These are phyloP conservation scores for Pelargonium citronellum DNA, from an alignment of 441 rosid genomes.

Conservation along the genomic window DNA sequence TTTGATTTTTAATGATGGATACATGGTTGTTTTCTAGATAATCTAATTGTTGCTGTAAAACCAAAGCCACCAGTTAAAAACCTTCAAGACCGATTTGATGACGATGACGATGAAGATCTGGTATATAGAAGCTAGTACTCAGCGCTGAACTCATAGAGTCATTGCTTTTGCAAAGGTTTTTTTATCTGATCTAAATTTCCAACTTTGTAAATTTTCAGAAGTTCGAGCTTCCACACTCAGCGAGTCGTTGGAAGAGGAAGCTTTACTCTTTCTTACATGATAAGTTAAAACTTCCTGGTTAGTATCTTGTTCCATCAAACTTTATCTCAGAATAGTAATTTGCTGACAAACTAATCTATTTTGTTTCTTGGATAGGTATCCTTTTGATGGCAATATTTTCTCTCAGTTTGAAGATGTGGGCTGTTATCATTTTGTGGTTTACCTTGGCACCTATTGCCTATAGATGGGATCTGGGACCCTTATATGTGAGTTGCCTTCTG, in stretches of 20 bases:
- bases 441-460: slow-evolving; percentile 74
- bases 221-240: slow-evolving; percentile 68
- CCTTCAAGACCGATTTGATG: slow-evolving; percentile 32
- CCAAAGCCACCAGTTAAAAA: slow-evolving; percentile 65
- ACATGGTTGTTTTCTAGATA: slow-evolving; percentile 37
- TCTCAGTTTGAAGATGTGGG: slow-evolving; percentile 56
- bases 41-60: slow-evolving; percentile 62
- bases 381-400: slow-evolving; percentile 71
- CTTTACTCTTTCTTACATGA: slow-evolving; percentile 50
- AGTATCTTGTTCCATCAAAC: slow-evolving; percentile 23
- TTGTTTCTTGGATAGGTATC: slow-evolving; percentile 47
- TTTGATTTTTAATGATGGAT: not conserved
- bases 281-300: slow-evolving; percentile 72
- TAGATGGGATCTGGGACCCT: slow-evolving; percentile 77
- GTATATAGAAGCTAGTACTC: slow-evolving; percentile 27
- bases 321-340: slow-evolving; percentile 9
- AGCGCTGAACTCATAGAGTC: slow-evolving; percentile 16
- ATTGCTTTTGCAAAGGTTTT: not conserved
- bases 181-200: not conserved
- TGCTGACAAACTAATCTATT: slow-evolving; percentile 26
- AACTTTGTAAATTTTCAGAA: slow-evolving; percentile 37
- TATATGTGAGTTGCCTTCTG: slow-evolving; percentile 55
- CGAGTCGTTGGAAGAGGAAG: slow-evolving; percentile 66
- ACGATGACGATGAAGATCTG: slow-evolving; percentile 60
- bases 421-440: slow-evolving; percentile 60